These are phyloP conservation scores for Musa beccarii DNA, from an alignment of 176 grass and related monocot species.

Conservation along the genomic window DNA sequence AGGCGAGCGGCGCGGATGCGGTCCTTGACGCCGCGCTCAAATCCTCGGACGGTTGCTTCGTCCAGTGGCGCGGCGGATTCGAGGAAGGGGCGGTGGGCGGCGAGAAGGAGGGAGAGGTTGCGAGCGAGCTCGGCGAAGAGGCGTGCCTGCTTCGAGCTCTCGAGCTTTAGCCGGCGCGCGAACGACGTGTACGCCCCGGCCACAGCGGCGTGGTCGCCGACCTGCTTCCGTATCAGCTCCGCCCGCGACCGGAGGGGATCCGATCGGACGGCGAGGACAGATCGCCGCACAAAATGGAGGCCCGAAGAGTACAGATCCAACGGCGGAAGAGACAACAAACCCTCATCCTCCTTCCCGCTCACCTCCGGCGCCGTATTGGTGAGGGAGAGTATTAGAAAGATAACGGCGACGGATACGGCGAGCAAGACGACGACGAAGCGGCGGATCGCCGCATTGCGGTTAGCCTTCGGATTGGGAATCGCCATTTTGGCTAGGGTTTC, in stretches of 20 bases:
- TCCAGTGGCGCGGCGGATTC: background rate
- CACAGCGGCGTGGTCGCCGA: constrained; percentile 39
- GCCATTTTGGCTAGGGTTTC: constrained; percentile 5
- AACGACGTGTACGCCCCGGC: constrained; percentile 43
- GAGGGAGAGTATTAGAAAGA: background rate
- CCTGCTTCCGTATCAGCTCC: constrained; percentile 72
- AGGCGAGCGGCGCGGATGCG: constrained; percentile 71
- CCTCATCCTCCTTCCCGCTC: background rate
- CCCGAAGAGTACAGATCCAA: constrained; percentile 33
- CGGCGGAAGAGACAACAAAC: background rate
- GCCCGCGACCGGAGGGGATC: constrained; percentile 37
- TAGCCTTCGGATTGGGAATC: background rate
- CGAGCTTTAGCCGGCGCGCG: constrained; percentile 59
- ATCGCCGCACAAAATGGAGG: constrained; percentile 1
- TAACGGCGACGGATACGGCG: background rate
- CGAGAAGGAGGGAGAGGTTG: constrained; percentile 71
- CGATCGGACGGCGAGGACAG: constrained; percentile 22
- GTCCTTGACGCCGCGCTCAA: constrained; percentile 66
- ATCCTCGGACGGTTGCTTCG: constrained; percentile 16
- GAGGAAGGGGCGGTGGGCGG: constrained; percentile 3
- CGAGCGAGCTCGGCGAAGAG: constrained; percentile 66
- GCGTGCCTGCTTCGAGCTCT: constrained; percentile 60
- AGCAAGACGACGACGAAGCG: background rate
- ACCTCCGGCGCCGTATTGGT: background rate
- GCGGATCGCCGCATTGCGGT: background rate